These are phyloP conservation scores for Phanerochaete sordida DNA, from an alignment of 768 basidiomycete genomes.

Conservation along the genomic window DNA sequence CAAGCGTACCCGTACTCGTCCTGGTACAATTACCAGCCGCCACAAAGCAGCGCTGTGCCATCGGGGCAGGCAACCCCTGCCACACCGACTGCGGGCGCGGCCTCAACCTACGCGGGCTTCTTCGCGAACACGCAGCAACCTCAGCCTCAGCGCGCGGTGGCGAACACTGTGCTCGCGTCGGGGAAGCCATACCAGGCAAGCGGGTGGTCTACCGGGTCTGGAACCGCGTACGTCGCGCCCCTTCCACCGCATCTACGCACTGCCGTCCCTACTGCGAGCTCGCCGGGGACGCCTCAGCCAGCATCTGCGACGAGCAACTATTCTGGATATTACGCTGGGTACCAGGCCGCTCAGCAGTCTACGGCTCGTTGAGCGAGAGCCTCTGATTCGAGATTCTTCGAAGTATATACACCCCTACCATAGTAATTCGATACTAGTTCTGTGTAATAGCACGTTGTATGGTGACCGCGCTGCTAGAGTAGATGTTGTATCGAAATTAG, in stretches of 20 bases:
- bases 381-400: background rate
- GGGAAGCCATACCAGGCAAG: slow-evolving; percentile 23
- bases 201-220: slow-evolving; percentile 12
- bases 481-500: background rate
- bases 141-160: slow-evolving; percentile 44
- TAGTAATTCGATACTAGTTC: background rate
- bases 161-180: slow-evolving; percentile 44
- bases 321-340: slow-evolving; percentile 23
- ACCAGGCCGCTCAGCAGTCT: slow-evolving; percentile 16
- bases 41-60: slow-evolving; percentile 23
- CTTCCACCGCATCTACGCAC: slow-evolving; percentile 40
- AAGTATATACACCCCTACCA: too few species aligned
- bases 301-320: slow-evolving; percentile 17
- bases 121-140: slow-evolving; percentile 30
- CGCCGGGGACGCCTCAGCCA: slow-evolving; percentile 21
- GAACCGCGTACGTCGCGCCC: slow-evolving; percentile 20
- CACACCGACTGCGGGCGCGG: slow-evolving; percentile 28
- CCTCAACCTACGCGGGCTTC: slow-evolving; percentile 39
- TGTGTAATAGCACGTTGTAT: background rate
- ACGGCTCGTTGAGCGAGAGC: background rate
- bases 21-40: slow-evolving; percentile 43
- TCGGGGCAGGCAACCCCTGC: slow-evolving; percentile 40
- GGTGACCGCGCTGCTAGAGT: background rate
- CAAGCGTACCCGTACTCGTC: slow-evolving; percentile 39
- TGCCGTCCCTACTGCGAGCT: slow-evolving; percentile 10